Conservation (phyloP, 2,329 filamentous ascomycete species). For the Colletotrichum horii region DNA sequence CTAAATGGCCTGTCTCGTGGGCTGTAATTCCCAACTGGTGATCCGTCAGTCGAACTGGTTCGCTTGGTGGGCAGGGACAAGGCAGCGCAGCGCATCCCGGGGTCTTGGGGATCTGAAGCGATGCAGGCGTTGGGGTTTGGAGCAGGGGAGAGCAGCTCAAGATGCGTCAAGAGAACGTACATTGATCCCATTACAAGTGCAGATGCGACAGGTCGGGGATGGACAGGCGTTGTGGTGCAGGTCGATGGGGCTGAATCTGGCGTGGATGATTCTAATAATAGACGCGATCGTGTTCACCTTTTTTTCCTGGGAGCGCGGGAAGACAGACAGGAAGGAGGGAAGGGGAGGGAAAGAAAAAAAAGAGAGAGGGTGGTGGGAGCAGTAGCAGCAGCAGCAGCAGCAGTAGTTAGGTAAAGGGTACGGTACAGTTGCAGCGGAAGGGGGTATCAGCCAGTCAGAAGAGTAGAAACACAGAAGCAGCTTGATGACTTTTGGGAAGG, state of each 20-base stretch:
- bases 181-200: slow-evolving; percentile 24
- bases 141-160: slow-evolving; percentile 11
- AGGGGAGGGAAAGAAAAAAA: slow-evolving; percentile 22
- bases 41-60: slow-evolving; percentile 15
- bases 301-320: slow-evolving; percentile 23
- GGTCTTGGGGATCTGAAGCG: slow-evolving; percentile 1
- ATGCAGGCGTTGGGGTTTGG: not conserved
- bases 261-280: slow-evolving; percentile 59
- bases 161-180: slow-evolving; percentile 22
- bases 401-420: slow-evolving; percentile 1
- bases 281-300: slow-evolving; percentile 49
- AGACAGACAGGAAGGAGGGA: slow-evolving; percentile 27
- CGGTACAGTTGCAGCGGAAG: not conserved
- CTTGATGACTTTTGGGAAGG: not conserved
- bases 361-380: slow-evolving; percentile 7
- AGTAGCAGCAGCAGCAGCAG: not conserved
- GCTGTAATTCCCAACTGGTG: slow-evolving; percentile 5
- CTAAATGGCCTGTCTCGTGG: slow-evolving; percentile 15
- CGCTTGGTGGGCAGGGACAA: not conserved
- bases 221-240: slow-evolving; percentile 38
- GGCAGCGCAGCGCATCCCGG: slow-evolving; percentile 12
- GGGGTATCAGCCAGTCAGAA: not conserved
- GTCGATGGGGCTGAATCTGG: slow-evolving; percentile 56
- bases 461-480: not conserved
- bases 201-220: slow-evolving; percentile 25